Evolutionary conservation across 176 grass and related monocot genomes (phyloP).

Genomic region (Lolium rigidum): DNA sequence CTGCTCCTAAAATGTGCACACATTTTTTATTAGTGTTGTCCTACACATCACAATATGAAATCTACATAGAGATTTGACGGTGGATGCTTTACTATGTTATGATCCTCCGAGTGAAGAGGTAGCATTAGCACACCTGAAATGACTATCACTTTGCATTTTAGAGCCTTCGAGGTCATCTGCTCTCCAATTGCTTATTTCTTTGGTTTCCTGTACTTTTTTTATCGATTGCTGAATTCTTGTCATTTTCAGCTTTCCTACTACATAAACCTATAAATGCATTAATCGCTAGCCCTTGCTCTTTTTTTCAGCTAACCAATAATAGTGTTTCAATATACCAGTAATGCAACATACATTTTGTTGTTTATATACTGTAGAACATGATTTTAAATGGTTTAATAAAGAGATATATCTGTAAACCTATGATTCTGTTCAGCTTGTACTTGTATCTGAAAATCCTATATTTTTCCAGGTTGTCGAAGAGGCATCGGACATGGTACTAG

Average conservation of each 20-base stretch:
- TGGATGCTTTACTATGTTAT: too few relatives aligned
- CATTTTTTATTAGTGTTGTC: neutral
- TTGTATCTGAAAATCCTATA: neutral
- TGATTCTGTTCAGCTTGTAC: neutral
- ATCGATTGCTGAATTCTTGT: too few relatives aligned
- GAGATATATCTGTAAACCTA: neutral
- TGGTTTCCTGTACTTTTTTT: too few relatives aligned
- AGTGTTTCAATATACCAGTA: neutral
- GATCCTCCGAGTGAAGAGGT: too few relatives aligned
- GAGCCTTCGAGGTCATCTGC: too few relatives aligned
- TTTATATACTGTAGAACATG: neutral
- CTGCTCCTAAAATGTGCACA: neutral
- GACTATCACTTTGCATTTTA: too few relatives aligned
- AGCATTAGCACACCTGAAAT: neutral
- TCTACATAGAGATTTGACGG: neutral
- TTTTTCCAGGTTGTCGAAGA: constrained; percentile 79
- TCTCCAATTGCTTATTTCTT: too few relatives aligned
- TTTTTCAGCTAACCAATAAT: constrained; percentile 5
- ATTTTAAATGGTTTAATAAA: too few relatives aligned
- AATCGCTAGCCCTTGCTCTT: neutral
- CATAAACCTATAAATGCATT: neutral
- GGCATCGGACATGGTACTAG: constrained; percentile 96
- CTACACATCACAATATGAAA: neutral
- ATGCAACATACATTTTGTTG: neutral
- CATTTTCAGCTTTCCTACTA: too few relatives aligned